Evolutionary conservation across 2,329 filamentous ascomycete genomes (phyloP).

Genomic region (Fusarium neocosmosporiellum): DNA sequence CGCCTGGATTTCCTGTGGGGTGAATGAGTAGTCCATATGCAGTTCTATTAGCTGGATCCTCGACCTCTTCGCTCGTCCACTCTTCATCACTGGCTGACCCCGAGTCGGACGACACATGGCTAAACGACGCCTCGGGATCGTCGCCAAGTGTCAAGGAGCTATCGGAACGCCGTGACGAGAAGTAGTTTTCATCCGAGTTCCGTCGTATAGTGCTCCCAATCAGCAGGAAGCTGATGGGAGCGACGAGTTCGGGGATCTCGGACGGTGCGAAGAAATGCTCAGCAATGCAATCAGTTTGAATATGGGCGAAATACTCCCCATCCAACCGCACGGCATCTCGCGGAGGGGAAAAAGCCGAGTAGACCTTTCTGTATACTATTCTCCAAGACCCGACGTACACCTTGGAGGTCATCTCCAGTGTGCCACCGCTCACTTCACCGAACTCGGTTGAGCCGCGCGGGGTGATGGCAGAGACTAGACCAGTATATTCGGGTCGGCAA

Average conservation of each 20-base stretch:
- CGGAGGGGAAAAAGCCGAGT: not conserved
- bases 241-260: not conserved
- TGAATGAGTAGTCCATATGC: not conserved
- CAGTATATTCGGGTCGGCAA: not conserved
- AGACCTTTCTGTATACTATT: not conserved
- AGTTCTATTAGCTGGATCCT: not conserved
- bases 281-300: not conserved
- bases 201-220: not conserved
- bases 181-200: not conserved
- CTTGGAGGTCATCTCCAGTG: not conserved
- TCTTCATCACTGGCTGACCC: not conserved
- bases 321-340: not conserved
- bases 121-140: not conserved
- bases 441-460: not conserved
- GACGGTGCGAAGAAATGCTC: not conserved
- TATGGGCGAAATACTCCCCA: not conserved
- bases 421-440: not conserved
- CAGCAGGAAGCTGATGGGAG: not conserved
- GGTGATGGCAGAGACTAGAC: not conserved
- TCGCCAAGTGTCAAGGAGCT: not conserved
- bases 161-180: not conserved
- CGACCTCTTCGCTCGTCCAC: not conserved
- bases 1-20: not conserved
- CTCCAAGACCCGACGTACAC: not conserved
- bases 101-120: not conserved